Evolutionary conservation across 768 basidiomycete genomes (phyloP), one percentile per base, ranked within the genome.

Genomic region (Kwoniella sp.): DNA sequence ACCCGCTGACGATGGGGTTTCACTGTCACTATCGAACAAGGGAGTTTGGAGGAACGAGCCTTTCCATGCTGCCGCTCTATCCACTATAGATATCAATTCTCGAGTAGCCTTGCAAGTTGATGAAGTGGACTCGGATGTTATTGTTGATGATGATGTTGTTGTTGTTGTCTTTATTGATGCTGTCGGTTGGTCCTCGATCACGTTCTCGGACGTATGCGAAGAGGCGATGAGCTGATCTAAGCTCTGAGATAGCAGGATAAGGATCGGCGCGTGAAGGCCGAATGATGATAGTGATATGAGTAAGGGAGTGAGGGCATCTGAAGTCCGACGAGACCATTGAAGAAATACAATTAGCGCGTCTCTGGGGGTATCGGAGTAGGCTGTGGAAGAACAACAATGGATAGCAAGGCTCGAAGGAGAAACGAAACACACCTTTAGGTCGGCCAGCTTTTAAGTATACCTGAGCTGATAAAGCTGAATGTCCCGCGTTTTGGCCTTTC

Each of bases 401-500:
- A 13, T 33, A 33, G 33, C 33, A 6, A 33, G 33, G 33, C 33
- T 33, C 13, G 33, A 33, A 33, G 33, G 7, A 33, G 33, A 33
- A 33, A 13, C 33, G 33, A 13, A 33, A 58, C 71, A 29, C 47
- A 68, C 71, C 66, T 55, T 55, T 40, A 8, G 46, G 58, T 48
- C 44, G 55, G 22, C 60, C 60, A 9, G 68, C 66, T 26, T 56
- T 54, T 0, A 61, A 5, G 53, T 64, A 68, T 15, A 64, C 71
- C 47, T 73, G 67, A 7, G 69, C 53, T 25, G 69, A 61, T 30
- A 52, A 22, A n/a, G 36, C 60, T n/a, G 69, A 64, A 12, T 64
- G 24, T 12, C 72, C 72, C 26, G 64, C 66, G 24, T 53, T 63
- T 12, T 61, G 58, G 9, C 48, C 54, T 56, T 68, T 72, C 71